phyloP scores from a whole-genome alignment of 2,329 filamentous ascomycete genomes.

The Rasamsonia emersonii region DNA sequence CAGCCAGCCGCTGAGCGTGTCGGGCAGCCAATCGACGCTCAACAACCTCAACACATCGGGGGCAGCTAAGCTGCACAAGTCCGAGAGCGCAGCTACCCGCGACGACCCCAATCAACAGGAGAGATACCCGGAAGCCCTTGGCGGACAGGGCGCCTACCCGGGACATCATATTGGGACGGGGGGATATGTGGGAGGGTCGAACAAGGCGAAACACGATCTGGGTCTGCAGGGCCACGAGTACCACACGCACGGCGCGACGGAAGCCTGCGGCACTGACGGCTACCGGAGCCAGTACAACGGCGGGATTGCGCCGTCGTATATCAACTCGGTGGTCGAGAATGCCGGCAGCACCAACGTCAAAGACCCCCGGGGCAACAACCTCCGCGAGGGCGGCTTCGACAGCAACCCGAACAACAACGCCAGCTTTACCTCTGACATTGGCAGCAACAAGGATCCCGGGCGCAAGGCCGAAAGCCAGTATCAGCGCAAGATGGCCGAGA shows the following conservation, averaged over 20 bases:
- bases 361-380: conserved; percentile 46
- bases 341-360: conserved; percentile 19
- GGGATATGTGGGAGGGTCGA: conserved; percentile 28
- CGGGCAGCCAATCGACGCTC: conserved; percentile 45
- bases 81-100: conserved; percentile 38
- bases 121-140: conserved; percentile 32
- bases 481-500: conserved; percentile 21
- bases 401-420: conserved; percentile 36
- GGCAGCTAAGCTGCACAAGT: conserved; percentile 43
- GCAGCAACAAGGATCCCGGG: conserved; percentile 47
- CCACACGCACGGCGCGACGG: conserved; percentile 8
- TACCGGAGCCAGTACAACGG: conserved; percentile 19
- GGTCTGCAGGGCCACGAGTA: conserved; percentile 17
- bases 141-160: conserved; percentile 30
- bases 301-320: conserved; percentile 29
- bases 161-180: conserved; percentile 25
- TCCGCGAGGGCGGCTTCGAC: conserved; percentile 42
- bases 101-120: conserved; percentile 36
- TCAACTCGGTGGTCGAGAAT: conserved; percentile 25
- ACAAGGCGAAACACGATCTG: conserved; percentile 22
- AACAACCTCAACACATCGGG: conserved; percentile 49
- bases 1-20: conserved; percentile 42
- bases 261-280: conserved; percentile 18
- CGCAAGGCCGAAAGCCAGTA: conserved; percentile 36
- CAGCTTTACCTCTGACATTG: conserved; percentile 46